A percentile compares a stretch with the other conserved stretches of the same genome.
phyloP scores from a whole-genome alignment of 306 rosid species.

The Alnus glutinosa region DNA sequence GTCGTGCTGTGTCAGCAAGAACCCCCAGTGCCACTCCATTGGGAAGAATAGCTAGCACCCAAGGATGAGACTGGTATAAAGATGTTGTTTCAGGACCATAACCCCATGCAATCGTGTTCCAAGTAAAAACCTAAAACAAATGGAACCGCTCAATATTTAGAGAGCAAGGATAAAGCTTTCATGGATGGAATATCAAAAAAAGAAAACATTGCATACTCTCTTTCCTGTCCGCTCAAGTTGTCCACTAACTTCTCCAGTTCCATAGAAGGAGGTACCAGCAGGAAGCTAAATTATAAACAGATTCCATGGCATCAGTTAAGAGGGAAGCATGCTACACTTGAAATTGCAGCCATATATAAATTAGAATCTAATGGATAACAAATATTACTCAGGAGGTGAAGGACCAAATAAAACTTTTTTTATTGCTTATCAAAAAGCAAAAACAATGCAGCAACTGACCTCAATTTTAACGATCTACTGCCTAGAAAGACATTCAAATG shows the following conservation, averaged over 20 bases:
- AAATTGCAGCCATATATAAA: not conserved
- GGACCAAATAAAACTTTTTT: not conserved
- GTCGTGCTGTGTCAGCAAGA: slow-evolving; percentile 85
- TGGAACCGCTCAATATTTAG: slow-evolving; percentile 9
- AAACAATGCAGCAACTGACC: slow-evolving; percentile 45
- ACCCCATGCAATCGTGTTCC: slow-evolving; percentile 89
- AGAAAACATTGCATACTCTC: slow-evolving; percentile 50
- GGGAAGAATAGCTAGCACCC: slow-evolving; percentile 92
- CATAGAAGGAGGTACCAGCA: slow-evolving; percentile 75
- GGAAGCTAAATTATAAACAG: slow-evolving; percentile 60
- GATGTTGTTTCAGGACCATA: slow-evolving; percentile 83
- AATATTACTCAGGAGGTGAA: not conserved
- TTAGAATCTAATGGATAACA: not conserved
- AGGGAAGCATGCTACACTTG: not conserved
- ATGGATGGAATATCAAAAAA: slow-evolving; percentile 2
- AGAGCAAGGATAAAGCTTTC: slow-evolving; percentile 8
- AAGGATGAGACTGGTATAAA: slow-evolving; percentile 96
- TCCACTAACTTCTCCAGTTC: slow-evolving; percentile 93
- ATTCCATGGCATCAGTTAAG: slow-evolving; percentile 18
- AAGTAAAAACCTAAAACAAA: slow-evolving; percentile 63
- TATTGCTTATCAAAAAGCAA: not conserved
- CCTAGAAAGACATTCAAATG: slow-evolving; percentile 50
- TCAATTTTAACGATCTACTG: slow-evolving; percentile 73
- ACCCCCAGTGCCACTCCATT: slow-evolving; percentile 82
- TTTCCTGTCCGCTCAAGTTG: slow-evolving; percentile 87